Evolutionary conservation across 129 eudicot species (phyloP).

Genomic region (Oenanthe sinensis): DNA sequence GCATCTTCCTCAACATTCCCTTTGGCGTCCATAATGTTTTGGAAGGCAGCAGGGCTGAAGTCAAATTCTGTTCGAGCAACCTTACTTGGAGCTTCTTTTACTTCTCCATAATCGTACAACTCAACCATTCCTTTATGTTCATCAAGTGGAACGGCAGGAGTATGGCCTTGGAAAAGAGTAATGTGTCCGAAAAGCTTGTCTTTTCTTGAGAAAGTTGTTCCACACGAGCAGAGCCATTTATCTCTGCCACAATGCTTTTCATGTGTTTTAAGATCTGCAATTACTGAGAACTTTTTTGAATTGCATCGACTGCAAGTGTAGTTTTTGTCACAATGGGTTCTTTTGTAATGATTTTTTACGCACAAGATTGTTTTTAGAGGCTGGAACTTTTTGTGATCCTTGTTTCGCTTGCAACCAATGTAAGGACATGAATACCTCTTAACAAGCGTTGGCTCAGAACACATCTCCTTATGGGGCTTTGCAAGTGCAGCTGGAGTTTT

Average conservation of each 20-base stretch:
- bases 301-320: constrained; percentile 93
- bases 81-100: constrained; percentile 32
- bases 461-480: constrained; percentile 71
- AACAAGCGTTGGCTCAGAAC: constrained; percentile 44
- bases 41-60: constrained; percentile 22
- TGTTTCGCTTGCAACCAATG: constrained; percentile 81
- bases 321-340: constrained; percentile 94
- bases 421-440: constrained; percentile 91
- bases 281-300: constrained; percentile 77
- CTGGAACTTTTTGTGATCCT: constrained; percentile 89
- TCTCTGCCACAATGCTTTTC: constrained; percentile 96
- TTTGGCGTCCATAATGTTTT: constrained; percentile 28
- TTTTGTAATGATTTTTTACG: constrained; percentile 85
- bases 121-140: constrained; percentile 32
- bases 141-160: constrained; percentile 87
- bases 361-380: constrained; percentile 87
- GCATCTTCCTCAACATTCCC: constrained; percentile 35
- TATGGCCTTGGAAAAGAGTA: constrained; percentile 90
- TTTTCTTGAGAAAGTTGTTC: constrained; percentile 93
- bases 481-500: constrained; percentile 95
- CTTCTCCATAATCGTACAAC: constrained; percentile 39
- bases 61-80: constrained; percentile 39
- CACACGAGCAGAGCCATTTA: constrained; percentile 94
- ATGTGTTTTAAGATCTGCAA: constrained; percentile 94
- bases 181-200: constrained; percentile 95